Evolutionary conservation across 2,329 filamentous ascomycete genomes (phyloP).

Genomic region (Beauveria pseudobassiana): DNA sequence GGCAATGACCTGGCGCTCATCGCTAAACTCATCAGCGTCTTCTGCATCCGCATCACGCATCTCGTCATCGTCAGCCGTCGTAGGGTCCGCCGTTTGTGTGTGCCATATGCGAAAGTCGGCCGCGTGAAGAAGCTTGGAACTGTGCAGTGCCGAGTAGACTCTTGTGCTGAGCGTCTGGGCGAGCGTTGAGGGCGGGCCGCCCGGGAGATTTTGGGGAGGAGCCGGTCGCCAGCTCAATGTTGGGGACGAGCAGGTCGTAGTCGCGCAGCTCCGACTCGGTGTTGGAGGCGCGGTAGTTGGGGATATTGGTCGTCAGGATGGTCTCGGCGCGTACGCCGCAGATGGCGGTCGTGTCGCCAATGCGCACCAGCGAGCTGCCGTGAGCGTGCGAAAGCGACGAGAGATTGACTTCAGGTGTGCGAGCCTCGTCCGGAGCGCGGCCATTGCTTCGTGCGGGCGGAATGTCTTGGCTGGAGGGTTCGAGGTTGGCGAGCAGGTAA

Average conservation of each 20-base stretch:
- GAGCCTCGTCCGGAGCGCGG: constrained; percentile 61
- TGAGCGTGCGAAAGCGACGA: constrained; percentile 83
- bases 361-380: constrained; percentile 79
- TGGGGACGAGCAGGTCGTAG: constrained; percentile 77
- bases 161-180: constrained; percentile 82
- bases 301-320: constrained; percentile 66
- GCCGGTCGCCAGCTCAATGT: constrained; percentile 86
- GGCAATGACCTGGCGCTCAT: constrained; percentile 55
- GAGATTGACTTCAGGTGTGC: constrained; percentile 68
- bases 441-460: constrained; percentile 70
- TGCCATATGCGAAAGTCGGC: constrained; percentile 69
- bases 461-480: constrained; percentile 42
- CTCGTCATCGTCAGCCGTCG: constrained; percentile 36
- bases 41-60: constrained; percentile 33
- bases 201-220: constrained; percentile 76
- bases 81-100: constrained; percentile 40
- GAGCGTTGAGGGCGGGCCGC: constrained; percentile 68
- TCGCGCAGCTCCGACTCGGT: constrained; percentile 44
- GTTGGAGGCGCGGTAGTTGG: constrained; percentile 48
- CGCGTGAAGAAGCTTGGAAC: constrained; percentile 56
- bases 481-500: constrained; percentile 83
- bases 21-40: constrained; percentile 21
- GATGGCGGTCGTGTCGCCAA: constrained; percentile 89
- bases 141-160: constrained; percentile 68
- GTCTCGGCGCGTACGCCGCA: constrained; percentile 88